These are phyloP conservation scores for Naganishia albida DNA, from an alignment of 1,284 basidiomycete genomes.

Conservation along the genomic window DNA sequence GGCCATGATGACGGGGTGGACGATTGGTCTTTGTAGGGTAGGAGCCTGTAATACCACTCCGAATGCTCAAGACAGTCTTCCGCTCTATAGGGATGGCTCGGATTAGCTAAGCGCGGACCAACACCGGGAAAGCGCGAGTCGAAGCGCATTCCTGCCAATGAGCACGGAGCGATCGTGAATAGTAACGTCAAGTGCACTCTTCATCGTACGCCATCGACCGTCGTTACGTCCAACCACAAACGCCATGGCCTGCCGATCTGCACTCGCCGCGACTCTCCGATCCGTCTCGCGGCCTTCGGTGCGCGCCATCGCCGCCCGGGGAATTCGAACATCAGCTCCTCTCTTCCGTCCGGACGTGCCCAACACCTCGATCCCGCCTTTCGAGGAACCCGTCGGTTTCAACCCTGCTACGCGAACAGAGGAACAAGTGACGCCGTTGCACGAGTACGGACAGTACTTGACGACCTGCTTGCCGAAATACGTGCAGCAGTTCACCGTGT, in stretches of 20 bases:
- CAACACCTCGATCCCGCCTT: constrained; percentile 65
- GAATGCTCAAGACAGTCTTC: background rate
- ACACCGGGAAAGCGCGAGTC: background rate
- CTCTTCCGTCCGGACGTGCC: constrained; percentile 25
- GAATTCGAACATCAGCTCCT: constrained; percentile 17
- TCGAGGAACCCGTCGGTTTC: constrained; percentile 79
- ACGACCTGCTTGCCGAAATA: constrained; percentile 88
- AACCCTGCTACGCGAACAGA: constrained; percentile 75
- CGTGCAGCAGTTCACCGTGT: constrained; percentile 95
- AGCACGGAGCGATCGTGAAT: constrained; percentile 14
- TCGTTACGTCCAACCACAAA: background rate
- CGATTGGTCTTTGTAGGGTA: background rate
- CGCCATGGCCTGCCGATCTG: constrained; percentile 23
- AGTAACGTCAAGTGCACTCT: background rate
- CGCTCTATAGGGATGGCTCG: background rate
- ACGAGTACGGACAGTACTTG: constrained; percentile 87
- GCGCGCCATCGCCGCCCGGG: constrained; percentile 11
- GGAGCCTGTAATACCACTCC: background rate
- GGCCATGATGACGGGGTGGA: constrained; percentile 36
- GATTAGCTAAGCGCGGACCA: constrained; percentile 22
- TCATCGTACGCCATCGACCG: background rate
- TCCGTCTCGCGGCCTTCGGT: constrained; percentile 8
- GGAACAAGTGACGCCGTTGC: constrained; percentile 70
- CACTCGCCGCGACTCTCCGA: constrained; percentile 7
- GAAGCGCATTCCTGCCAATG: constrained; percentile 26